Evolutionary conservation across 176 grass and related monocot genomes (phyloP).

Genomic region (Carex kokanica): DNA sequence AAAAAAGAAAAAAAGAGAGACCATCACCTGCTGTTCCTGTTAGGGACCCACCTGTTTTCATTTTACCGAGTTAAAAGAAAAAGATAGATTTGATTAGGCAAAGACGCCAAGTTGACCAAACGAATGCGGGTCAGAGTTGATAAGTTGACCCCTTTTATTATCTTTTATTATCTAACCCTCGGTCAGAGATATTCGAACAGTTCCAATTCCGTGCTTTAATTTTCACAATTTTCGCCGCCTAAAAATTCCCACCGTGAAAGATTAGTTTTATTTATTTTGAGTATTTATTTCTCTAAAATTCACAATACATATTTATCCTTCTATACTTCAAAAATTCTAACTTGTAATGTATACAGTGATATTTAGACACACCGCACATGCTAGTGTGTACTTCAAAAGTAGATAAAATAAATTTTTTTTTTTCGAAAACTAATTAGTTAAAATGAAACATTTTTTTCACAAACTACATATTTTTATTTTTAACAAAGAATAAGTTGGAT

Average conservation of each 20-base stretch:
- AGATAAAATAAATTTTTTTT: too few relatives aligned
- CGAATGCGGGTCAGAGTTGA: neutral
- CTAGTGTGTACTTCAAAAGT: too few relatives aligned
- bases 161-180: neutral
- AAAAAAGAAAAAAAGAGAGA: neutral
- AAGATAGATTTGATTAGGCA: neutral
- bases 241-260: neutral
- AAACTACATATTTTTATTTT: too few relatives aligned
- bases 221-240: neutral
- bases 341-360: too few relatives aligned
- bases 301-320: neutral
- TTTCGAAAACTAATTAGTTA: too few relatives aligned
- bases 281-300: too few relatives aligned
- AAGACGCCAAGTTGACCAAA: neutral
- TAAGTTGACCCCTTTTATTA: too few relatives aligned
- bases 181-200: neutral
- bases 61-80: neutral
- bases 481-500: too few relatives aligned
- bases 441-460: too few relatives aligned
- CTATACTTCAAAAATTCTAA: too few relatives aligned
- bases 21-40: neutral
- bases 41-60: neutral
- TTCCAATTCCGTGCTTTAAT: neutral
- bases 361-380: too few relatives aligned
- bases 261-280: conserved; percentile 9